A percentile compares a stretch with the other conserved stretches of the same genome.
Evolutionary conservation across 768 basidiomycete genomes (phyloP).

Genomic region (Rhodosporidiobolus odoratus): DNA sequence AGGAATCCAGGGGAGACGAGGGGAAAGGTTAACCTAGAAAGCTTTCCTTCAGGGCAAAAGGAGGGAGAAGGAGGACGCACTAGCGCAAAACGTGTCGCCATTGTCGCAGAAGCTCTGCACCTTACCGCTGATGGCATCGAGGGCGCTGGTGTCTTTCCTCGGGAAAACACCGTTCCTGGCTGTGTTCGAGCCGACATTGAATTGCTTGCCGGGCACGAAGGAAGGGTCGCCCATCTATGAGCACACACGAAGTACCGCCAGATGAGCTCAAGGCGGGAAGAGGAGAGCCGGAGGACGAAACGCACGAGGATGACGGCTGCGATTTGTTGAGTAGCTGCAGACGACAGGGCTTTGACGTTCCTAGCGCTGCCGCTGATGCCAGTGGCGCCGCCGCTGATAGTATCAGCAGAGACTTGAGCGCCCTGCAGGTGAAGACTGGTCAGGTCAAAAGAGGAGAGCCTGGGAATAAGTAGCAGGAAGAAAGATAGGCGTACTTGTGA

Average conservation of each 20-base stretch:
- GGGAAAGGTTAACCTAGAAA: background rate
- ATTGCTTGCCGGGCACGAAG: background rate
- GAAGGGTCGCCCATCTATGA: slow-evolving; percentile 5
- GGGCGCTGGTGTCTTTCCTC: too few relatives aligned
- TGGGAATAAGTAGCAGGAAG: background rate
- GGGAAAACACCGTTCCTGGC: background rate
- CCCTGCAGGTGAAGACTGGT: background rate
- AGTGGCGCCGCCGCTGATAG: background rate
- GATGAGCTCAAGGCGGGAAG: too few relatives aligned
- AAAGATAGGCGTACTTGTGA: background rate
- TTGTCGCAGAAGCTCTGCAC: background rate
- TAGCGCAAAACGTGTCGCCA: background rate
- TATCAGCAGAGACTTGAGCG: background rate
- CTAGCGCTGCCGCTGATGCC: background rate
- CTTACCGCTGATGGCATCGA: background rate
- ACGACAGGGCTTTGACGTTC: background rate
- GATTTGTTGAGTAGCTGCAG: background rate
- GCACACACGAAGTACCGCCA: too few relatives aligned
- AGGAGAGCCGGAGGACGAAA: background rate
- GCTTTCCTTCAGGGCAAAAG: background rate
- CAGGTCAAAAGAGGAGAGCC: background rate
- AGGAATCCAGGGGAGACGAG: background rate
- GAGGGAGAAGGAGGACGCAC: background rate
- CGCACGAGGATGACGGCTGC: background rate
- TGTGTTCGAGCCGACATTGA: background rate